Percentiles rank a stretch among this genome's conserved stretches.
phyloP scores from a whole-genome alignment of 1,284 basidiomycete species.

The Peniophora sp. region DNA sequence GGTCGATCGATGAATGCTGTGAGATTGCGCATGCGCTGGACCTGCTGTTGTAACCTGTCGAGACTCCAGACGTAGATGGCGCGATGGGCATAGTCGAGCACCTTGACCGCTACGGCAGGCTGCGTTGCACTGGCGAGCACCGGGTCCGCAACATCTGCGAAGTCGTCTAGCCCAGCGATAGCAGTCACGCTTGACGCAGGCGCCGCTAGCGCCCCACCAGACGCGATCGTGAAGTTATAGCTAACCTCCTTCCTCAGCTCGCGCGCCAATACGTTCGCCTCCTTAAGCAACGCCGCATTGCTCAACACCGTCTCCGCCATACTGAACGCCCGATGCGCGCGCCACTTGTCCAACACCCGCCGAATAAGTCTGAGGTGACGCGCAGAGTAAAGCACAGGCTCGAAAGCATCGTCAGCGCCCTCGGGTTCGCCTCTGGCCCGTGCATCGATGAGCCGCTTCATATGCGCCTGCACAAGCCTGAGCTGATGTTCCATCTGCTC shows the following conservation, averaged over 20 bases:
- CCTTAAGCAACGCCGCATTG: slow-evolving; percentile 83
- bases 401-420: slow-evolving; percentile 51
- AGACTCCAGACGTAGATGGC: slow-evolving; percentile 91
- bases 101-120: slow-evolving; percentile 85
- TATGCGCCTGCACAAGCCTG: slow-evolving; percentile 71
- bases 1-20: slow-evolving; percentile 91
- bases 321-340: slow-evolving; percentile 73
- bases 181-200: slow-evolving; percentile 82
- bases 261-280: slow-evolving; percentile 90
- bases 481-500: slow-evolving; percentile 88
- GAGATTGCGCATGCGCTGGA: slow-evolving; percentile 91
- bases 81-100: slow-evolving; percentile 80
- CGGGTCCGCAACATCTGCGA: slow-evolving; percentile 87
- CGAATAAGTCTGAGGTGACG: slow-evolving; percentile 74
- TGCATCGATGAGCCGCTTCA: slow-evolving; percentile 76
- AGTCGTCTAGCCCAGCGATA: slow-evolving; percentile 83
- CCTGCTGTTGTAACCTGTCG: slow-evolving; percentile 79
- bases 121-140: slow-evolving; percentile 64
- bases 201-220: slow-evolving; percentile 73
- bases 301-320: slow-evolving; percentile 90
- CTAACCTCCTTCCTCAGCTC: slow-evolving; percentile 80
- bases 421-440: slow-evolving; percentile 72
- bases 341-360: slow-evolving; percentile 80
- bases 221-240: slow-evolving; percentile 89
- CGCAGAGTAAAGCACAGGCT: slow-evolving; percentile 76